Base-by-base conservation (phyloP, 129 eudicot species). In the Centella asiatica region DNA sequence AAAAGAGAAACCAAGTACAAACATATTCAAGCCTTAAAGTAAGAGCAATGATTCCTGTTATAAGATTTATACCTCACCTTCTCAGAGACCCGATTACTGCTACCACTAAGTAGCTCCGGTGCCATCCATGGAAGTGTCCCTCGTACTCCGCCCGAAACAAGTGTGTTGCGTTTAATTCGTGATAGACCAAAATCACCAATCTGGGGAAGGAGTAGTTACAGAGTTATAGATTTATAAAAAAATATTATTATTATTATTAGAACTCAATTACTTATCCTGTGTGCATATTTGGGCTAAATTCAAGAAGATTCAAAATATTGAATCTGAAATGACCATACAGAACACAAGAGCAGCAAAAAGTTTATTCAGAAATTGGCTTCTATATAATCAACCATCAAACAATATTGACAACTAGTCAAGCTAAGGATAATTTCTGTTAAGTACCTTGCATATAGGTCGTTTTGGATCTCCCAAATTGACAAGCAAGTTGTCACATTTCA, bases 381-480 rank as follows among this genome's bases (percentile, higher is more conserved):
- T n/a, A n/a, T n/a, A n/a, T n/a, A n/a, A n/a, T n/a, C n/a, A n/a
- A n/a, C n/a, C n/a, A n/a, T n/a, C n/a, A n/a, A n/a, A n/a, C n/a
- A n/a, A n/a, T n/a, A n/a, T n/a, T n/a, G n/a, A n/a, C n/a, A n/a
- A n/a, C n/a, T n/a, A n/a, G n/a, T n/a, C n/a, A n/a, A n/a, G n/a
- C n/a, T n/a, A n/a, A n/a, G n/a, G n/a, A n/a, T n/a, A n/a, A n/a
- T n/a, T n/a, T n/a, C n/a, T n/a, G n/a, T n/a, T n/a, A n/a, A n/a
- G n/a, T n/a, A 90, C 97, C 97, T 90, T 90, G 81, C 97, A 90
- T 53, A 90, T 83, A 37, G 97, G 97, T 6, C 97, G 85, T 42
- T 90, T 95, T 22, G 97, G 93, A 79, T 90, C 97, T 48, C 97
- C 93, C 24, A 90, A 94, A 75, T 90, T 90, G 72, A 90, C 97